Base-by-base conservation (phyloP, 2,329 filamentous ascomycete genomes). In the Verticillium dahliae region DNA sequence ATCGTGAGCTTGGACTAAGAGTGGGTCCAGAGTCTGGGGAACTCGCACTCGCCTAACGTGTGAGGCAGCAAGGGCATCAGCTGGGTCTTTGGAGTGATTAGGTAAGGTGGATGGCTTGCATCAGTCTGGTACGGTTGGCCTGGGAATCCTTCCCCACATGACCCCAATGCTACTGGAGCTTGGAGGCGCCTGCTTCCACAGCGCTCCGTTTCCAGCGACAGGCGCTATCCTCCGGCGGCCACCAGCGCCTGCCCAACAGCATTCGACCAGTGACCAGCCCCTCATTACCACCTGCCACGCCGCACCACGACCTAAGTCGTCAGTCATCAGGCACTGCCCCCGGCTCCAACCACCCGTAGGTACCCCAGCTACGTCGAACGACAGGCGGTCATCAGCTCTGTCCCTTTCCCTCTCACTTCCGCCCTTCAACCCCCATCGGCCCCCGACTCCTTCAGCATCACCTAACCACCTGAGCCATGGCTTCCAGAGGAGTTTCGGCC, bases 401-500 rank as follows among this genome's bases (percentile, higher is more conserved):
- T 61, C 57, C 6, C 27, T n/a, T 34, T 31, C 18, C 34, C 56
- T 57, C 39, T n/a, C 57, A n/a, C 22, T 31, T 37, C 13, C 27
- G 22, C 15, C 37, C 18, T 41, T 35, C 57, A 33, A 45, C 57
- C 39, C 60, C 57, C 50, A 60, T 52, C 45, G 45, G 45, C 56
- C 22, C 22, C 22, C 22, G 45, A 14, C 45, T n/a, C n/a, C 41
- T 37, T 45, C 33, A 55, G 41, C 41, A 59, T 54, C 35, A 15
- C 34, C 18, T 15, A 59, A 61, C 62, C 60, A 63, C 62, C 45
- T 22, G 45, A 63, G 68, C 72, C 75, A 90, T 92, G 85, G 81
- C 85, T 69, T 85, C 84, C 69, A 86, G 82, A 69, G 86, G 87
- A 71, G 81, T 97, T 71, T 88, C 91, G 61, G 78, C 90, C 74